Conservation (phyloP, 2,329 filamentous ascomycete genomes). For the Chaetomium sp. region DNA sequence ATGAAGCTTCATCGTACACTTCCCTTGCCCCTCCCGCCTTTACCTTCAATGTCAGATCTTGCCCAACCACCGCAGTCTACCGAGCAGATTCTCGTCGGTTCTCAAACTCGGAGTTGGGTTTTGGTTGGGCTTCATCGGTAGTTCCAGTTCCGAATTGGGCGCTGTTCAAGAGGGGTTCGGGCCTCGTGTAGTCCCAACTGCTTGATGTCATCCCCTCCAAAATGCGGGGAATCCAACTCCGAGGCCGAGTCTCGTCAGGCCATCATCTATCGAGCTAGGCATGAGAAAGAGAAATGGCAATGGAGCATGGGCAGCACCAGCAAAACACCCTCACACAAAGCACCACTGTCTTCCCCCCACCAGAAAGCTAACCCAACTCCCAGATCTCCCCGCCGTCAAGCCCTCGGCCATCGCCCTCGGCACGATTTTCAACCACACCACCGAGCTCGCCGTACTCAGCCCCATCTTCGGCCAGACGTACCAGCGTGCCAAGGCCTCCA, state of each 20-base stretch:
- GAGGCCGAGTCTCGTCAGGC: background rate
- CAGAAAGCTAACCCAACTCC: slow-evolving; percentile 4
- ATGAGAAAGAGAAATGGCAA: background rate
- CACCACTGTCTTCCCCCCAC: background rate
- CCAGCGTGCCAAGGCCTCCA: slow-evolving; percentile 81
- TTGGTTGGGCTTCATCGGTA: background rate
- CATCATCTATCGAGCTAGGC: background rate
- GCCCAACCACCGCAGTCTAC: background rate
- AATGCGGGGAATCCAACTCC: slow-evolving; percentile 1
- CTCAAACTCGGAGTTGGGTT: background rate
- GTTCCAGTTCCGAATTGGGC: too few relatives aligned
- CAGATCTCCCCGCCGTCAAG: slow-evolving; percentile 72
- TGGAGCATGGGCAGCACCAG: background rate
- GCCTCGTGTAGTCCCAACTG: background rate
- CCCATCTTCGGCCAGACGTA: slow-evolving; percentile 94
- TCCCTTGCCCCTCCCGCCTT: background rate
- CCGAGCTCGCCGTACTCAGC: slow-evolving; percentile 78
- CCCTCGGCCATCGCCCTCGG: slow-evolving; percentile 95
- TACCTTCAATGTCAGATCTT: background rate
- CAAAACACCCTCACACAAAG: background rate
- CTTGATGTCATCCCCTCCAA: background rate
- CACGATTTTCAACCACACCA: slow-evolving; percentile 89
- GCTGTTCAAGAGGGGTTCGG: background rate
- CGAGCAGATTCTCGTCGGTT: background rate
- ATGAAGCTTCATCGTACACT: background rate